Base-by-base conservation (phyloP, 768 basidiomycete species). In the Neoboletus brunneissimus region DNA sequence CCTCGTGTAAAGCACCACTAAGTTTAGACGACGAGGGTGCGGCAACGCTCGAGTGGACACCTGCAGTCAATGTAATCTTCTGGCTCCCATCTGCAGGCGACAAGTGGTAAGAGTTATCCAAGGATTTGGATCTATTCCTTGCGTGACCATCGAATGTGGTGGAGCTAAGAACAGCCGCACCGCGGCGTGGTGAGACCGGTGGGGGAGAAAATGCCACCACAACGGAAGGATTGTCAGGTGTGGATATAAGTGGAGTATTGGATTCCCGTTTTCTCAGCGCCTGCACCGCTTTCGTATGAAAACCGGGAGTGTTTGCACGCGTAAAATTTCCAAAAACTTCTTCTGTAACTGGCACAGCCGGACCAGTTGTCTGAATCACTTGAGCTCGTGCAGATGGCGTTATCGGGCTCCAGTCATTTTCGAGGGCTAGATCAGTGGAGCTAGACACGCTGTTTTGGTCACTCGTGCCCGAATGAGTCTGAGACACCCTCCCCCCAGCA, bases 341-440 rank as follows among this genome's bases (percentile, higher is more conserved):
- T 40, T 47, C 44, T 13, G 48, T 41, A 13, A 35, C 34, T n/a
- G 49, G 49, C 47, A 57, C 47, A 51, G 58, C 54, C 45, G 38
- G 20, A 42, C 25, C 42, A 52, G 35, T 32, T 15, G 41, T n/a
- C n/a, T 51, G 64, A 29, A n/a, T 25, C 9, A 11, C 50, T n/a
- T 41, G 44, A 29, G 15, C 31, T 13, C 29, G 57, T 20, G 20
- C 13, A 16, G 20, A 11, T 20, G 44, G 8, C 13, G 22, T 23
- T 43, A 32, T 35, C 41, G 45, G 45, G 37, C 29, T 34, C n/a
- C 10, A 41, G 13, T 40, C 49, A n/a, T 32, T 37, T 8, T 22
- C 42, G 27, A 34, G 44, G 52, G 54, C 41, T 57, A 48, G 50
- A 51, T 8, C 50, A 48, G 59, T 58, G 57, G 57, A 59, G 60